Percentiles rank a stretch among this genome's conserved stretches.
These are phyloP conservation scores for Clonostachys chloroleuca DNA, from an alignment of 2,329 filamentous ascomycete genomes.

Conservation along the genomic window DNA sequence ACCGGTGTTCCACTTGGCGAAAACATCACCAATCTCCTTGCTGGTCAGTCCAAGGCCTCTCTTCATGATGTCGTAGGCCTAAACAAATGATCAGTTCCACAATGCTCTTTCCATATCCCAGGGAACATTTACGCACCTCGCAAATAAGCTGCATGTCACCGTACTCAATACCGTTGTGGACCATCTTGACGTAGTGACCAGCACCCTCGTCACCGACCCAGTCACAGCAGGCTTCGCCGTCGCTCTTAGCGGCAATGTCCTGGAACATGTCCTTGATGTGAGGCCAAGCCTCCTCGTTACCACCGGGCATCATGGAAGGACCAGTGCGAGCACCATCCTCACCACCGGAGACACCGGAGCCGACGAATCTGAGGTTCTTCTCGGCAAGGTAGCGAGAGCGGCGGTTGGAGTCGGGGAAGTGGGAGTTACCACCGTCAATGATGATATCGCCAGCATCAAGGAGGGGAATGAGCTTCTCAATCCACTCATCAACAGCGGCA, in stretches of 20 bases:
- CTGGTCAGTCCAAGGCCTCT: conserved; percentile 82
- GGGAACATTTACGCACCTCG: conserved; percentile 60
- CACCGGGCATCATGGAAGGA: conserved; percentile 97
- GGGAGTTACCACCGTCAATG: conserved; percentile 97
- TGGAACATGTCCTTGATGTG: conserved; percentile 99
- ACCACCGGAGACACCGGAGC: conserved; percentile 95
- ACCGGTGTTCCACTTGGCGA: conserved; percentile 97
- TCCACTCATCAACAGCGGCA: conserved; percentile 97
- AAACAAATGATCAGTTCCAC: conserved; percentile 6
- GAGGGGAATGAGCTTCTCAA: conserved; percentile 85
- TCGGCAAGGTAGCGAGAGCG: conserved; percentile 79
- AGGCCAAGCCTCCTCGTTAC: conserved; percentile 96
- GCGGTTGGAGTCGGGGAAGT: conserved; percentile 98
- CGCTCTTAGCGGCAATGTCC: conserved; percentile 94
- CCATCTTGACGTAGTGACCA: conserved; percentile 99
- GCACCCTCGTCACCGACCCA: conserved; percentile 99
- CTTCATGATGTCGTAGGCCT: conserved; percentile 99
- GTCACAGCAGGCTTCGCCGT: conserved; percentile 96
- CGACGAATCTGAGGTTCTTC: conserved; percentile 95
- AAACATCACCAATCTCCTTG: conserved; percentile 95
- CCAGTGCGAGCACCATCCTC: conserved; percentile 98
- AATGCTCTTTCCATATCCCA: conserved; percentile 5
- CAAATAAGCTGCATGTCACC: conserved; percentile 99
- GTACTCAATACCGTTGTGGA: conserved; percentile 99
- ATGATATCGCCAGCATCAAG: conserved; percentile 91